These are phyloP conservation scores for Dendrostoma leiphaemia DNA, from an alignment of 2,329 filamentous ascomycete species.

Conservation along the genomic window DNA sequence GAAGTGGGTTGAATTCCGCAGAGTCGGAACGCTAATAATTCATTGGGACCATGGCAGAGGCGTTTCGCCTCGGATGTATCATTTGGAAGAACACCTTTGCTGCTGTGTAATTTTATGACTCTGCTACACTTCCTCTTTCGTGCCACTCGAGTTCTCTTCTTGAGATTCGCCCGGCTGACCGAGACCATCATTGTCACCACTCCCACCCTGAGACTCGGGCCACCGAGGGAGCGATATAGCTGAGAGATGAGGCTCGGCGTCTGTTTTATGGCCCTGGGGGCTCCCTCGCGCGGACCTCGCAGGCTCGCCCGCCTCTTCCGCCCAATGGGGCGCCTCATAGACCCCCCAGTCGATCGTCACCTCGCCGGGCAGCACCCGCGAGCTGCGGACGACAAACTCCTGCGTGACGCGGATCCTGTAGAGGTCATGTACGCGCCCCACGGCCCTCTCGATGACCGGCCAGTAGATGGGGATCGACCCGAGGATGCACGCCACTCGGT, in stretches of 20 bases:
- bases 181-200: not conserved
- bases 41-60: no score
- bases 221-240: not conserved
- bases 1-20: no score
- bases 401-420: conserved; percentile 28
- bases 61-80: no score
- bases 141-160: no score
- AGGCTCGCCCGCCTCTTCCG: not conserved
- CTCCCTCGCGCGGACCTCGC: not conserved
- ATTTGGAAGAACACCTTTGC: no score
- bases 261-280: not conserved
- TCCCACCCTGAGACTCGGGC: not conserved
- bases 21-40: no score
- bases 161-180: no score
- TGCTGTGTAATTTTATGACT: no score
- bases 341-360: not conserved
- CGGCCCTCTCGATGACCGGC: conserved; percentile 23
- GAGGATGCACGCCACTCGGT: conserved; percentile 21
- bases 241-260: not conserved
- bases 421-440: conserved; percentile 23
- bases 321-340: not conserved
- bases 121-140: no score
- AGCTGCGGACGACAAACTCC: conserved; percentile 16
- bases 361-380: not conserved
- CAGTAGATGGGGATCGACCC: conserved; percentile 6